Evolutionary conservation across 768 basidiomycete genomes (phyloP), one percentile per base, ranked within the genome.

Genomic region (Boletus huronensis): DNA sequence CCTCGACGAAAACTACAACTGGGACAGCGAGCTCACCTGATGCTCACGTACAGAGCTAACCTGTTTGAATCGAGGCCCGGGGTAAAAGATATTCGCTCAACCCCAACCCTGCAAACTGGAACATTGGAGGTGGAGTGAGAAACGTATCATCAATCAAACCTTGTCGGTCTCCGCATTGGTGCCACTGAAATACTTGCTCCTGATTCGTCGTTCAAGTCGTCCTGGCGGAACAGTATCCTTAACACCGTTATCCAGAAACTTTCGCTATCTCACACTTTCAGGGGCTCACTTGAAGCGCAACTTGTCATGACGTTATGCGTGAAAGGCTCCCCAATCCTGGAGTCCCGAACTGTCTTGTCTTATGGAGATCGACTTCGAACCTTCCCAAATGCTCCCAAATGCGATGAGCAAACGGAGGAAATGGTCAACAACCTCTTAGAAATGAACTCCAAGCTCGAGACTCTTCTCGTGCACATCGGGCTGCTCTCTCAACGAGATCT

Each of bases 401-500:
- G 8, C 39, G 6, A 21, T 61, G 84, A 92, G 58, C 88, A 90
- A 50, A 96, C 94, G 1, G 91, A 94, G 68, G 93, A 96, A 61
- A 95, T 96, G 85, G 89, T 98, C 59, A 85, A 87, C 60, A 95
- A 94, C 64, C 80, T 98, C 35, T 77, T 91, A 21, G 88, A 90
- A 48, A 96, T 98, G 91, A 85, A 87, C 59, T 77, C 84, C 28
- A 87, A 88, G 14, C 14, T 34, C 16, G 7, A 35, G 6, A 66
- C 82, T 98, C 10, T 16, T 19, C 4, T 19, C 4, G 8, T 19
- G 9, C n/a, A 19, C 21, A 23, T 16, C 6, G n/a, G n/a, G n/a
- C n/a, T n/a, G n/a, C n/a, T n/a, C n/a, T 13, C 21, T 40, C 6
- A 11, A 8, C 2, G 40, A 39, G 19, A 19, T n/a, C n/a, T n/a